Conservation (phyloP, 257 asterid species). For the Cinchona pubescens region DNA sequence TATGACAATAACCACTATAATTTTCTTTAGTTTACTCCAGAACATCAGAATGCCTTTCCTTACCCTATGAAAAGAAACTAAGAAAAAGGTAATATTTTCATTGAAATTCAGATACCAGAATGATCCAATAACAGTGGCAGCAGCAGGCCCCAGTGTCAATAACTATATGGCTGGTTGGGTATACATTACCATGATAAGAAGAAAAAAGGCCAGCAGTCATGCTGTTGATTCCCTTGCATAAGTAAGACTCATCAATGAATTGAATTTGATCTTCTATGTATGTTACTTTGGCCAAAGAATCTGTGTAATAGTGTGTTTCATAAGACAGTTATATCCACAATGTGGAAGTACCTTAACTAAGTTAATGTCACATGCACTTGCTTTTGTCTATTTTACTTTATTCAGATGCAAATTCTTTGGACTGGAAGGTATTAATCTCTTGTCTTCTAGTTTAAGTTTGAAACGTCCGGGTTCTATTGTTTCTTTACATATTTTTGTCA, state of each 20-base stretch:
- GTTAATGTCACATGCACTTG: neutral
- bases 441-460: neutral
- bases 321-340: neutral
- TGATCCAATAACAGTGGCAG: slow-evolving; percentile 60
- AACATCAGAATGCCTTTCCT: no score
- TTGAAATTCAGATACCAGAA: slow-evolving; percentile 59
- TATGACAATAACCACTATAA: no score
- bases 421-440: neutral
- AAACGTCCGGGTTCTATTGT: neutral
- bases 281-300: neutral
- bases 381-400: neutral
- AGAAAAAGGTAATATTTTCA: neutral
- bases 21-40: no score
- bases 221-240: neutral
- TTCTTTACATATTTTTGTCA: neutral
- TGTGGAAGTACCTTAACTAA: neutral
- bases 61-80: neutral
- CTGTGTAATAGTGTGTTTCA: slow-evolving; percentile 19
- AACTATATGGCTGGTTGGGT: slow-evolving; percentile 91
- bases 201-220: neutral
- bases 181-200: slow-evolving; percentile 52
- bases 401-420: neutral
- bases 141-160: slow-evolving; percentile 87
- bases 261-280: neutral
- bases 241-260: no score